Evolutionary conservation across 164 flowering plant genomes (phyloP), one percentile per base, ranked within the genome.

Genomic region (Euptelea pleiosperma): DNA sequence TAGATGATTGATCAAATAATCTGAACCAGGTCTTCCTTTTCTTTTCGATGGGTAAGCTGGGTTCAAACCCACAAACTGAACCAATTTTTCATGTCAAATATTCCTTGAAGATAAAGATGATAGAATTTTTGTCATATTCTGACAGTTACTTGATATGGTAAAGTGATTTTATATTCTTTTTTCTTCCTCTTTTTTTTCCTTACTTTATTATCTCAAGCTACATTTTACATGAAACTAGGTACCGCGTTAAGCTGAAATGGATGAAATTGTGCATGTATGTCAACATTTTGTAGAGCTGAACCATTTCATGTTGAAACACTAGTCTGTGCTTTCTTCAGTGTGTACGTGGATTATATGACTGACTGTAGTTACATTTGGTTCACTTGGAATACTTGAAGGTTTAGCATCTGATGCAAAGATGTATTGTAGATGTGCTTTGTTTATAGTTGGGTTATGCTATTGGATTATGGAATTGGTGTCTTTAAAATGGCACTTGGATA

Each of bases 61-160:
- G 50, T 28, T 59, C 41, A 11, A 47, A 36, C 22, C 47, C 19
- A 15, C 25, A 14, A 36, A 42, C 57, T 53, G 47, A 57, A 57
- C 28, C 51, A 33, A 33, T 57, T 14, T 33, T 44, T 31, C 22
- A 8, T 57, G 39, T 29, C 22, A n/a, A n/a, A n/a, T n/a, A n/a
- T 21, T 46, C 18, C 6, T 8, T 14, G 7, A 21, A 44, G 42
- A 33, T n/a, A 42, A 33, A 43, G 29, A 31, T 28, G 25, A 11
- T 19, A 31, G 14, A 30, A 18, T 10, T 34, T 30, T 45, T n/a
- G 47, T 18, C 40, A 31, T 31, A 21, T 57, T 30, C 5, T 18
- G n/a, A n/a, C n/a, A n/a, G n/a, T n/a, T n/a, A 16, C 6, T 55
- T 22, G 45, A 26, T 39, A 26, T 39, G 44, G 22, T 33, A 33